Conservation (phyloP, 257 asterid species). For the Jacaranda copaia region DNA sequence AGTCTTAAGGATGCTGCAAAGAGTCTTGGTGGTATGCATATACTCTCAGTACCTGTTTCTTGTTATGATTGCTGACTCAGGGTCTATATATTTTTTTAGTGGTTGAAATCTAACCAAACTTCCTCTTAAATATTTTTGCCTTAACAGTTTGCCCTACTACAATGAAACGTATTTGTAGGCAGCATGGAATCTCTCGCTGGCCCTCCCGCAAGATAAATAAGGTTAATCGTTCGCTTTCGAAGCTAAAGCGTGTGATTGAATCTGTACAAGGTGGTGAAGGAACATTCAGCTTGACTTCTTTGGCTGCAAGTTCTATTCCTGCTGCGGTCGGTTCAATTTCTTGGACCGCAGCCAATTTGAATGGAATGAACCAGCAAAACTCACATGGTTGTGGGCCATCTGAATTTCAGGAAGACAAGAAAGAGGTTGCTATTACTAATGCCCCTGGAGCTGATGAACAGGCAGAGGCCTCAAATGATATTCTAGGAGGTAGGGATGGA, state of each 20-base stretch:
- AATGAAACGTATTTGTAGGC: slow-evolving; percentile 94
- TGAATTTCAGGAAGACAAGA: slow-evolving; percentile 59
- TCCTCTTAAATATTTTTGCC: slow-evolving; percentile 20
- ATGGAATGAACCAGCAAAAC: slow-evolving; percentile 51
- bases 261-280: slow-evolving; percentile 93
- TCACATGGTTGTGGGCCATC: slow-evolving; percentile 53
- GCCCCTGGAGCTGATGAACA: slow-evolving; percentile 48
- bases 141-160: slow-evolving; percentile 92
- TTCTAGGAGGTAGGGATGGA: slow-evolving; percentile 38
- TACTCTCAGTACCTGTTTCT: slow-evolving; percentile 10
- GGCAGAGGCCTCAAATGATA: slow-evolving; percentile 47
- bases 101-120: slow-evolving; percentile 9
- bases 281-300: slow-evolving; percentile 71
- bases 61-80: neutral
- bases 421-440: slow-evolving; percentile 37
- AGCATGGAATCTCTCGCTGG: slow-evolving; percentile 95
- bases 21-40: slow-evolving; percentile 87
- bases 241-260: slow-evolving; percentile 82
- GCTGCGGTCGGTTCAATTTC: slow-evolving; percentile 69
- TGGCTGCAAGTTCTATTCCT: slow-evolving; percentile 67
- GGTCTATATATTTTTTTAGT: neutral
- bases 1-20: slow-evolving; percentile 94
- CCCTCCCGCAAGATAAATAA: slow-evolving; percentile 97
- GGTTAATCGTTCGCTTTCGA: slow-evolving; percentile 85
- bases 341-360: slow-evolving; percentile 68